Evolutionary conservation across 139 green algal genomes (phyloP).

Genomic region (Chlorella vulgaris): DNA sequence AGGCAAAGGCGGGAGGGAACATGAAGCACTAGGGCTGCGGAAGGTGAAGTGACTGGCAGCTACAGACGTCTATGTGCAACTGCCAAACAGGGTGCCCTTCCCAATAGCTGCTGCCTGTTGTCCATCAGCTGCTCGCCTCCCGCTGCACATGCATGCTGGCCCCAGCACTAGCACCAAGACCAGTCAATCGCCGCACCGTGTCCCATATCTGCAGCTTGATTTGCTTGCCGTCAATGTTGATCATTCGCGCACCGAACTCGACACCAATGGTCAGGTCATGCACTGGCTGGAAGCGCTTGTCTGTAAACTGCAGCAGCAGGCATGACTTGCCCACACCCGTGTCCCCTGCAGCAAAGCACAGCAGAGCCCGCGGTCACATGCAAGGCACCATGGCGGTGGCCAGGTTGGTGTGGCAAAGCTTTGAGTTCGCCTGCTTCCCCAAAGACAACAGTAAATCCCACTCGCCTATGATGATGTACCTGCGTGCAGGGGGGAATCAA

Average conservation of each 20-base stretch:
- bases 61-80: too few relatives aligned
- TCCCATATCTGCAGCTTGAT: slow-evolving; percentile 99
- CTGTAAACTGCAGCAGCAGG: slow-evolving; percentile 99
- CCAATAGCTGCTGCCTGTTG: too few relatives aligned
- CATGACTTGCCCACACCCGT: slow-evolving; percentile 99
- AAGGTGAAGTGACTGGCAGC: too few relatives aligned
- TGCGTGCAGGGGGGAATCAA: slow-evolving; percentile 51
- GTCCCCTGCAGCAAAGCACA: slow-evolving; percentile 6
- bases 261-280: slow-evolving; percentile 81
- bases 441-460: slow-evolving; percentile 74
- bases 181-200: too few relatives aligned
- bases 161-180: too few relatives aligned
- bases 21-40: too few relatives aligned
- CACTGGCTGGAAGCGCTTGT: slow-evolving; percentile 97
- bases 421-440: too few relatives aligned
- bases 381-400: neutral
- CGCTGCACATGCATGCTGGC: too few relatives aligned
- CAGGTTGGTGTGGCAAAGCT: neutral
- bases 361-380: neutral
- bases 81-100: too few relatives aligned
- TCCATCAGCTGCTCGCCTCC: too few relatives aligned
- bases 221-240: slow-evolving; percentile 98
- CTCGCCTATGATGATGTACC: slow-evolving; percentile 99
- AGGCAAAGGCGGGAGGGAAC: neutral
- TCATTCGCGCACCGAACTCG: slow-evolving; percentile 87